Conservation (phyloP, 2,329 filamentous ascomycete species). For the Claviceps citrina region DNA sequence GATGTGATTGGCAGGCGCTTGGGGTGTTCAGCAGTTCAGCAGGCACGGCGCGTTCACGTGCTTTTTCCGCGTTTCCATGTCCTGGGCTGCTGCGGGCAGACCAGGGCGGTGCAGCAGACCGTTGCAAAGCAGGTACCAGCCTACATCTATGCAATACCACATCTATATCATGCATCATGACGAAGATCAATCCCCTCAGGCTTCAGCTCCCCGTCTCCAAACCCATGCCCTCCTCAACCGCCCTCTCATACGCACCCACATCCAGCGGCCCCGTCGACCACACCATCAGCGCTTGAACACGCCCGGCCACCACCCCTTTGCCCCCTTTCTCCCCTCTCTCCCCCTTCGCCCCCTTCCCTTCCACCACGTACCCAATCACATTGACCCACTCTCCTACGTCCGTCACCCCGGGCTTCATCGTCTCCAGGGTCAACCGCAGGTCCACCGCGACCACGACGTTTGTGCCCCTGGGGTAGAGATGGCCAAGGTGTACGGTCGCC, state of each 20-base stretch:
- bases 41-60: slow-evolving; percentile 1
- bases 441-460: slow-evolving; percentile 46
- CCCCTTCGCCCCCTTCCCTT: not conserved
- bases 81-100: too few relatives aligned
- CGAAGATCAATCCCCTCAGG: too few relatives aligned
- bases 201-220: not conserved
- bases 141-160: too few relatives aligned
- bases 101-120: too few relatives aligned
- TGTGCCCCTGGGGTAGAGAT: slow-evolving; percentile 40
- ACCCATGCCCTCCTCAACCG: slow-evolving; percentile 24
- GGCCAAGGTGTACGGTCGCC: slow-evolving; percentile 51
- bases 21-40: too few relatives aligned
- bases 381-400: slow-evolving; percentile 77
- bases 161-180: too few relatives aligned
- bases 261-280: slow-evolving; percentile 65
- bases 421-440: slow-evolving; percentile 53
- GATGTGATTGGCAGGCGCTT: slow-evolving; percentile 6
- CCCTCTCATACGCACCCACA: slow-evolving; percentile 53
- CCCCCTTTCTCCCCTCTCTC: not conserved
- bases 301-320: slow-evolving; percentile 13
- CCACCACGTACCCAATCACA: slow-evolving; percentile 60
- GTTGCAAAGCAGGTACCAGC: too few relatives aligned
- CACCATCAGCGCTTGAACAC: slow-evolving; percentile 59
- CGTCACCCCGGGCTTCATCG: slow-evolving; percentile 45
- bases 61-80: not conserved